A percentile compares a stretch with the other conserved stretches of the same genome.
Conservation (phyloP, 202 grass and related monocot genomes). For the Dendrocalamus latiflorus region DNA sequence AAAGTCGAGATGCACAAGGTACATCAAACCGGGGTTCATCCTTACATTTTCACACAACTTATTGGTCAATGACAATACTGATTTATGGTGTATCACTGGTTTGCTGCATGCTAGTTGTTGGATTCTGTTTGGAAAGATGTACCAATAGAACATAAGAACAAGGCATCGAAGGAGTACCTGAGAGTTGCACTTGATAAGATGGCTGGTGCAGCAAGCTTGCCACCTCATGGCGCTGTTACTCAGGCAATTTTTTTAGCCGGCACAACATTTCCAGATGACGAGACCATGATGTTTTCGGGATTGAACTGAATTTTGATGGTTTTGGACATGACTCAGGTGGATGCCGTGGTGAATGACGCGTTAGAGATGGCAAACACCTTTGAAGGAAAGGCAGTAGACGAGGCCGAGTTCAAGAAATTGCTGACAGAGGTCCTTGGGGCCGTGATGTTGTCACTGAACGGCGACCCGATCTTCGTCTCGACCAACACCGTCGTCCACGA, state of each 20-base stretch:
- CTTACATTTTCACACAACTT: neutral
- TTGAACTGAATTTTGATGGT: neutral
- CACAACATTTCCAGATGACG: neutral
- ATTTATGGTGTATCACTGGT: neutral
- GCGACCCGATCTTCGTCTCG: constrained; percentile 53
- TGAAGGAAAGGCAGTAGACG: constrained; percentile 31
- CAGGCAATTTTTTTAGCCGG: constrained; percentile 25
- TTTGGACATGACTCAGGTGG: constrained; percentile 36
- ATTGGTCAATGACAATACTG: neutral
- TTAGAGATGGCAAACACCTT: constrained; percentile 27
- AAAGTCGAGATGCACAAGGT: constrained; percentile 91
- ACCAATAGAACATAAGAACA: constrained; percentile 26
- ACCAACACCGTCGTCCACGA: constrained; percentile 70
- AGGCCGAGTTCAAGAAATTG: constrained; percentile 64
- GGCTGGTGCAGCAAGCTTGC: constrained; percentile 52
- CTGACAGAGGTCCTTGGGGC: constrained; percentile 54
- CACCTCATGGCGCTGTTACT: constrained; percentile 44
- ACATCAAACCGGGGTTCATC: neutral
- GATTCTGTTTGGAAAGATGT: constrained; percentile 58
- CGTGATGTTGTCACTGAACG: constrained; percentile 58
- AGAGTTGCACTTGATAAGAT: constrained; percentile 49
- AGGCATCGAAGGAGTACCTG: constrained; percentile 50
- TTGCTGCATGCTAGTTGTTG: constrained; percentile 41
- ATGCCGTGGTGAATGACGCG: constrained; percentile 50
- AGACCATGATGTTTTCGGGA: neutral